Evolutionary conservation across 192 early-diverging fungal species (phyloP), one percentile per base, ranked within the genome.

Genomic region (Gryganskiella cystojenkinii): DNA sequence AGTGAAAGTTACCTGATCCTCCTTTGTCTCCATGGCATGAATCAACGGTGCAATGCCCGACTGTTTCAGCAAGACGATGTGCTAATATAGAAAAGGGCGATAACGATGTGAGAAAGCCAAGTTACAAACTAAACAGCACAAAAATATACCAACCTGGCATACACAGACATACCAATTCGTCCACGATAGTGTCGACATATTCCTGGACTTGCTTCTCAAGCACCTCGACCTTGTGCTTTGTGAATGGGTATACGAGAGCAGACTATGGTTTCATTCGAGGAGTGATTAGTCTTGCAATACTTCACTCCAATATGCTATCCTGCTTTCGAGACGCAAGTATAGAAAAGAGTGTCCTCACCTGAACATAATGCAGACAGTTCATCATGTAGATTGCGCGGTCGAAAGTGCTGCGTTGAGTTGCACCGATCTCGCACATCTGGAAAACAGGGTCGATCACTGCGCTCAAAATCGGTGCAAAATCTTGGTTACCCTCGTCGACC

Each of bases 351-450:
- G 45, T 42, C n/a, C 53, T 55, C 72, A 93, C 93, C 82, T 93
- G 90, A 37, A 92, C 83, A 76, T 89, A 84, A 33, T 86, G 81
- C 24, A 95, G 76, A 54, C 92, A 93, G 78, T 96, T 96, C 51
- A 91, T 80, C 71, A 86, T 85, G 69, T 93, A 95, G 22, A 95
- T 87, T 4, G 90, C 87, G 46, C 82, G 76, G 52, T 95, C 92
- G 25, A 91, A 82, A 17, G 68, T 47, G 13, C 70, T 64, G 28
- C 92, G 67, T 31, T 85, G 76, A 1, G 78, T 59, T 1, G 87
- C 84, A 11, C 88, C 85, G 20, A 87, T 69, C 61, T 89, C 87
- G 70, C 91, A 92, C 82, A 90, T 87, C 50, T 90, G 87, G 58
- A 91, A 73, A 3, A 94, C 71, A 11, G 94, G 92, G 43, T 93